Evolutionary conservation across 2,329 filamentous ascomycete genomes (phyloP).

Genomic region (Pezicula carpinea): DNA sequence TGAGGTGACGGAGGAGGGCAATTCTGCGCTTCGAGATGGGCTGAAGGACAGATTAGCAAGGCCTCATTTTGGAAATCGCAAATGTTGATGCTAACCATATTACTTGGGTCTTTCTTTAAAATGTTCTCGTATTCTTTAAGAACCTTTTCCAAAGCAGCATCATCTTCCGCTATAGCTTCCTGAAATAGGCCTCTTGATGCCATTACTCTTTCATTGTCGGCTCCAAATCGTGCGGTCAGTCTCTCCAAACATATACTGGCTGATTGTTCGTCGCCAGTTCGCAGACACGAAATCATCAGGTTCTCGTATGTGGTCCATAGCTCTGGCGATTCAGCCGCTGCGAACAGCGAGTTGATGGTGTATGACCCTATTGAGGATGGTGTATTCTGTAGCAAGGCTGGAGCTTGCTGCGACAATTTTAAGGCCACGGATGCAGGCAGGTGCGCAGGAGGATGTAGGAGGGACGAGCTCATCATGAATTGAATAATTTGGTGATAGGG

Average conservation of each 20-base stretch:
- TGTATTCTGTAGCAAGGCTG: slow-evolving; percentile 48
- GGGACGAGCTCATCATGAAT: slow-evolving; percentile 43
- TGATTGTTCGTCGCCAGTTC: slow-evolving; percentile 75
- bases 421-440: slow-evolving; percentile 52
- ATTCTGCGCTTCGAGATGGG: slow-evolving; percentile 81
- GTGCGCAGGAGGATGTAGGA: slow-evolving; percentile 52
- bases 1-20: slow-evolving; percentile 72
- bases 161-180: slow-evolving; percentile 71
- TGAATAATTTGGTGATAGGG: neutral
- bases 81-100: slow-evolving; percentile 58
- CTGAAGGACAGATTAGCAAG: slow-evolving; percentile 41
- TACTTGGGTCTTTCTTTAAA: slow-evolving; percentile 67
- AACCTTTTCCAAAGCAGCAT: slow-evolving; percentile 61
- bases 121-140: slow-evolving; percentile 75
- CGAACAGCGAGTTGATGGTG: slow-evolving; percentile 47
- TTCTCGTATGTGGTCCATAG: slow-evolving; percentile 86
- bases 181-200: slow-evolving; percentile 77
- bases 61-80: neutral
- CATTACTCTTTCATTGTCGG: slow-evolving; percentile 79
- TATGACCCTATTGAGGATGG: slow-evolving; percentile 52
- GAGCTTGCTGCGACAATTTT: slow-evolving; percentile 57
- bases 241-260: slow-evolving; percentile 72
- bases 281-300: slow-evolving; percentile 76
- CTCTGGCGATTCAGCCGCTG: slow-evolving; percentile 66
- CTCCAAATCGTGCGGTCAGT: slow-evolving; percentile 75